A percentile compares a stretch with the other conserved stretches of the same genome.
Conservation (phyloP, 768 basidiomycete species). For the button mushroom (Agaricus bisporus) region DNA sequence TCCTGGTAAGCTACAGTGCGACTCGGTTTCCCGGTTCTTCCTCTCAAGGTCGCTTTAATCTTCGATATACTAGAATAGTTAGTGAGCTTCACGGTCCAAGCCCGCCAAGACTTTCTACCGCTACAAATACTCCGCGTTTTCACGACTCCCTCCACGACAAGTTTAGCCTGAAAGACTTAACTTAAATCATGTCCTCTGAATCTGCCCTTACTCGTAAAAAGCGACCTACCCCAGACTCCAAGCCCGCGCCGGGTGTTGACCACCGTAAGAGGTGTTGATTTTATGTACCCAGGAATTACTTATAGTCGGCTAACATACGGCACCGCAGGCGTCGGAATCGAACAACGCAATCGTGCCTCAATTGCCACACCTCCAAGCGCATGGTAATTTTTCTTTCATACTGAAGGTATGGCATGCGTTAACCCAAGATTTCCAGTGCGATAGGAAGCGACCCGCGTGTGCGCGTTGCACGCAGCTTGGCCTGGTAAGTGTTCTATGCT, state of each 20-base stretch:
- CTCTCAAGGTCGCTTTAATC: conserved; percentile 16
- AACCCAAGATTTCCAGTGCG: conserved; percentile 27
- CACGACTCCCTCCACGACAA: conserved; percentile 1
- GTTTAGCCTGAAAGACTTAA: not conserved
- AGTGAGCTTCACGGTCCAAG: conserved; percentile 15
- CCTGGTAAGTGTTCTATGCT: conserved; percentile 25
- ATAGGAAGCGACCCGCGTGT: conserved; percentile 44
- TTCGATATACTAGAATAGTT: conserved; percentile 18
- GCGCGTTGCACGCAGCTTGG: conserved; percentile 47
- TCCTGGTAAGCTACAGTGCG: conserved; percentile 17
- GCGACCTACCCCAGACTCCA: conserved; percentile 17
- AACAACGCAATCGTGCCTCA: conserved; percentile 68
- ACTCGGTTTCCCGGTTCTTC: conserved; percentile 22
- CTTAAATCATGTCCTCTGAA: conserved; percentile 25
- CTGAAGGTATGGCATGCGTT: not conserved
- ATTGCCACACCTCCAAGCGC: conserved; percentile 68
- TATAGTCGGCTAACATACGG: conserved; percentile 2
- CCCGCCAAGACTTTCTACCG: conserved; percentile 16
- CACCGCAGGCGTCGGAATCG: conserved; percentile 52
- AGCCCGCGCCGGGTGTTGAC: conserved; percentile 37
- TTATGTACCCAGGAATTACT: not conserved
- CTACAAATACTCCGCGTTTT: conserved; percentile 20
- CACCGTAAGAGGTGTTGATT: conserved; percentile 41
- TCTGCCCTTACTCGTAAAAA: conserved; percentile 23
- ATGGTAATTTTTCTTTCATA: conserved; percentile 40